A percentile compares a stretch with the other conserved stretches of the same genome.
Conservation (phyloP, 176 grass and related monocot genomes). For the Aegilops bicornis region DNA sequence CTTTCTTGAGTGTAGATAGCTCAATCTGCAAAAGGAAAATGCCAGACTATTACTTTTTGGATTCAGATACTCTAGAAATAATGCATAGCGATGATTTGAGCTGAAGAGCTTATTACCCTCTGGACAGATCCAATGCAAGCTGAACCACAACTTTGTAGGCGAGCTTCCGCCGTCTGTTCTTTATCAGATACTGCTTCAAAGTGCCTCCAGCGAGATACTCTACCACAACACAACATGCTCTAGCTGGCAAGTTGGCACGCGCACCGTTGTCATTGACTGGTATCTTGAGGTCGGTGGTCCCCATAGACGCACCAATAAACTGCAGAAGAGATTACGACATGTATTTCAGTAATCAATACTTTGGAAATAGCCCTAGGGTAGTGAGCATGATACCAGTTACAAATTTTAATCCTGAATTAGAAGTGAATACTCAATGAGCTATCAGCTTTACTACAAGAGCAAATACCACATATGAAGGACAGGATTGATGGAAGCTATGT, state of each 20-base stretch:
- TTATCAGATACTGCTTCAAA: slow-evolving; percentile 82
- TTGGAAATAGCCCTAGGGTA: background rate
- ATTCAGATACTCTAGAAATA: background rate
- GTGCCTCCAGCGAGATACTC: slow-evolving; percentile 89
- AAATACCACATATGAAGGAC: slow-evolving; percentile 17
- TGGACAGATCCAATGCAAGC: slow-evolving; percentile 83
- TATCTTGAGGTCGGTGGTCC: slow-evolving; percentile 76
- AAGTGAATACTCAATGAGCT: slow-evolving; percentile 2
- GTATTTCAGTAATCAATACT: background rate
- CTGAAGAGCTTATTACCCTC: slow-evolving; percentile 60
- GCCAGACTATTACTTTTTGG: background rate
- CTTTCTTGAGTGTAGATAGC: slow-evolving; percentile 71
- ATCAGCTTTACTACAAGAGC: slow-evolving; percentile 12
- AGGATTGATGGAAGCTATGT: background rate
- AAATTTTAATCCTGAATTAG: background rate
- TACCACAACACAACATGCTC: slow-evolving; percentile 90
- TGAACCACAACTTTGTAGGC: slow-evolving; percentile 82
- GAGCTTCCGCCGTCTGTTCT: slow-evolving; percentile 71
- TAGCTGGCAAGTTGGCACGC: slow-evolving; percentile 55
- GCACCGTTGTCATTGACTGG: slow-evolving; percentile 50
- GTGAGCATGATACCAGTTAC: background rate
- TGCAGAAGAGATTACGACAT: slow-evolving; percentile 32
- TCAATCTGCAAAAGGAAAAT: slow-evolving; percentile 42
- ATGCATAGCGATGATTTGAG: background rate
- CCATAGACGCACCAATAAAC: slow-evolving; percentile 97